phyloP scores from a whole-genome alignment of 345 rosid species.

The Isatis tinctoria region DNA sequence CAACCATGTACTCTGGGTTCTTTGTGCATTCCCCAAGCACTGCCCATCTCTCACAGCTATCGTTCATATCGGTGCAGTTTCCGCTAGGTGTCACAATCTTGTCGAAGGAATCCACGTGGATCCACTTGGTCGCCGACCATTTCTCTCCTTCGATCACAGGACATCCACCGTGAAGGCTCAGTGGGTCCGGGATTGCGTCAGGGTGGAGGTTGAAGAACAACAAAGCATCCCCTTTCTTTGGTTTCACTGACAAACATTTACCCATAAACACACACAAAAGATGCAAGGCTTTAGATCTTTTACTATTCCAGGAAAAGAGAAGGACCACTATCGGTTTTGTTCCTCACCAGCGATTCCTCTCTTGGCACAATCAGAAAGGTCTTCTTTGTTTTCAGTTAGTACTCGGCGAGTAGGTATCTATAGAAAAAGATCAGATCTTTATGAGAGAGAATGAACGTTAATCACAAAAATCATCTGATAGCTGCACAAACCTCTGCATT shows the following conservation, averaged over 20 bases:
- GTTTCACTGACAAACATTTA: constrained; percentile 53
- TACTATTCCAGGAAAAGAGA: neutral
- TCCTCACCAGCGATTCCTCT: constrained; percentile 80
- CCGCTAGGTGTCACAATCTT: constrained; percentile 49
- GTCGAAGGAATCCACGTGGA: constrained; percentile 86
- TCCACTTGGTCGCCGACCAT: constrained; percentile 99
- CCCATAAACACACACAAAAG: constrained; percentile 1
- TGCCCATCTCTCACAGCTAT: constrained; percentile 90
- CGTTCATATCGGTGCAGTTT: constrained; percentile 69
- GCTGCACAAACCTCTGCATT: constrained; percentile 64
- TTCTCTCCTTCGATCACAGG: constrained; percentile 95
- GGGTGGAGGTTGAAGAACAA: constrained; percentile 88
- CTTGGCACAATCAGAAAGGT: constrained; percentile 86
- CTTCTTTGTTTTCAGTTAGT: constrained; percentile 41
- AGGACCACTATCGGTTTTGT: neutral
- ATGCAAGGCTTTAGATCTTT: neutral
- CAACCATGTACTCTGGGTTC: constrained; percentile 85
- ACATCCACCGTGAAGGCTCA: constrained; percentile 91
- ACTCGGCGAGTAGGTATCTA: constrained; percentile 26
- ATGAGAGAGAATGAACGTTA: neutral
- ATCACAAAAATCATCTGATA: neutral
- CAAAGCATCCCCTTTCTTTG: constrained; percentile 84
- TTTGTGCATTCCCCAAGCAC: constrained; percentile 88
- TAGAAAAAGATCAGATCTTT: neutral
- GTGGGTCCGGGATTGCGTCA: constrained; percentile 66